phyloP scores from a whole-genome alignment of 2,329 filamentous ascomycete genomes.

The Epichloe hybrida region DNA sequence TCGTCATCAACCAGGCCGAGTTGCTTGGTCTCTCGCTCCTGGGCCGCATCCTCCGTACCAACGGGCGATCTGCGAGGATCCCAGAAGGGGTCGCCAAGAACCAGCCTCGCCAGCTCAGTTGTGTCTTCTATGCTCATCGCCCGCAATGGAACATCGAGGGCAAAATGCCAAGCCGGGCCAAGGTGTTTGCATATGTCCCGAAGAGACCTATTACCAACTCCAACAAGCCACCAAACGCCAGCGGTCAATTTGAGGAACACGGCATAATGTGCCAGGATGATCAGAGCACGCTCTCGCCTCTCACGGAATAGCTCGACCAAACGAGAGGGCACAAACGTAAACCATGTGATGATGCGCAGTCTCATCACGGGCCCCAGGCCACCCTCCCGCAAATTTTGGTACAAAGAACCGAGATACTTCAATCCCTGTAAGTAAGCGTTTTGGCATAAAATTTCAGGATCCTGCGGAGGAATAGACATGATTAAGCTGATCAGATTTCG shows the following conservation, averaged over 20 bases:
- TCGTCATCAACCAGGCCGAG: conserved; percentile 7
- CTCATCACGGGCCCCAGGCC: conserved; percentile 32
- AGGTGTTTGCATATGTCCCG: conserved; percentile 27
- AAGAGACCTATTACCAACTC: conserved; percentile 33
- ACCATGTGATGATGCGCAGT: conserved; percentile 38
- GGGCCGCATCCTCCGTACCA: neutral
- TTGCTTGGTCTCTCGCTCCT: neutral
- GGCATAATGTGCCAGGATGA: conserved; percentile 40
- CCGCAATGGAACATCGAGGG: conserved; percentile 20
- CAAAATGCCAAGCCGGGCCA: conserved; percentile 22
- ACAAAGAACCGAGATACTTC: conserved; percentile 37
- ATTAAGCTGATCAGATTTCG: conserved; percentile 36
- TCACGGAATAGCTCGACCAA: conserved; percentile 31
- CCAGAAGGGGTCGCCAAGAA: conserved; percentile 33
- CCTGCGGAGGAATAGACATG: conserved; percentile 26
- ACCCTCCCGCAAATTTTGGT: conserved; percentile 27
- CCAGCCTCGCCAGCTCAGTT: conserved; percentile 24
- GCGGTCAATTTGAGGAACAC: conserved; percentile 32
- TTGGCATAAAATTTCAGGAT: conserved; percentile 26
- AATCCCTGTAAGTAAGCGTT: conserved; percentile 32
- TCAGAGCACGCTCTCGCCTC: conserved; percentile 30
- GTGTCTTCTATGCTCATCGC: conserved; percentile 20
- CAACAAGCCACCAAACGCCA: conserved; percentile 36
- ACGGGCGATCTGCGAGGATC: conserved; percentile 6
- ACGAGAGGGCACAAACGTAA: conserved; percentile 32